Percentiles rank a stretch among this genome's conserved stretches.
Evolutionary conservation across 2,329 filamentous ascomycete genomes (phyloP).

Genomic region (Dactylonectria macrodidyma): DNA sequence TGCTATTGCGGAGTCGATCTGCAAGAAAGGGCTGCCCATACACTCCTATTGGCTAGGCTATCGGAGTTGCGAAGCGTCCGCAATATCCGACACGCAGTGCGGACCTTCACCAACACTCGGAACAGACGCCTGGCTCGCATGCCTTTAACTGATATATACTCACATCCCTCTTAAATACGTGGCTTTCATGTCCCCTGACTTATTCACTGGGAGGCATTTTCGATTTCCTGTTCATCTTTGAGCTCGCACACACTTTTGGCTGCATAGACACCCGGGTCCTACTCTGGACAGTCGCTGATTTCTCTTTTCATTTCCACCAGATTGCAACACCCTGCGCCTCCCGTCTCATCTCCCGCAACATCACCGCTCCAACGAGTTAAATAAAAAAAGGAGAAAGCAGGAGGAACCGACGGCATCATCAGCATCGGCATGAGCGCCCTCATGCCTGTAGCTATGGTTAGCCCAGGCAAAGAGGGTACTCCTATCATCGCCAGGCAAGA

Average conservation of each 20-base stretch:
- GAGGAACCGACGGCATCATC: not conserved
- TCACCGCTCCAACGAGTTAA: not conserved
- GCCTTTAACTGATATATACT: not conserved
- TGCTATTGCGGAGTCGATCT: not conserved
- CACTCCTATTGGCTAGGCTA: not conserved
- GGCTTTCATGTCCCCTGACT: not conserved
- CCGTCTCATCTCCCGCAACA: not conserved
- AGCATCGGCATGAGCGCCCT: not conserved
- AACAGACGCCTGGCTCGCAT: not conserved
- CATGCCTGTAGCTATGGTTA: not conserved
- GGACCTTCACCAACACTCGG: not conserved
- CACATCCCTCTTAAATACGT: not conserved
- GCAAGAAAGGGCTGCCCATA: not conserved
- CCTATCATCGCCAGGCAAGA: slow-evolving; percentile 1
- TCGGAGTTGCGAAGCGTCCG: not conserved
- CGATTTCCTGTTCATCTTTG: not conserved
- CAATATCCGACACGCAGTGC: slow-evolving; percentile 1
- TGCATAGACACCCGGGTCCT: not conserved
- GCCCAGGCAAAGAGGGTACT: not conserved
- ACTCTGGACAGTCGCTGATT: not conserved
- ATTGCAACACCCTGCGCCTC: not conserved
- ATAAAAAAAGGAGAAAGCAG: not conserved
- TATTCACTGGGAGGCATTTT: not conserved
- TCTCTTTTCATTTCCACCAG: not conserved
- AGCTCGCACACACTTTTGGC: not conserved